phyloP scores from a whole-genome alignment of 176 grass and related monocot genomes.

The Aechmea fasciata region DNA sequence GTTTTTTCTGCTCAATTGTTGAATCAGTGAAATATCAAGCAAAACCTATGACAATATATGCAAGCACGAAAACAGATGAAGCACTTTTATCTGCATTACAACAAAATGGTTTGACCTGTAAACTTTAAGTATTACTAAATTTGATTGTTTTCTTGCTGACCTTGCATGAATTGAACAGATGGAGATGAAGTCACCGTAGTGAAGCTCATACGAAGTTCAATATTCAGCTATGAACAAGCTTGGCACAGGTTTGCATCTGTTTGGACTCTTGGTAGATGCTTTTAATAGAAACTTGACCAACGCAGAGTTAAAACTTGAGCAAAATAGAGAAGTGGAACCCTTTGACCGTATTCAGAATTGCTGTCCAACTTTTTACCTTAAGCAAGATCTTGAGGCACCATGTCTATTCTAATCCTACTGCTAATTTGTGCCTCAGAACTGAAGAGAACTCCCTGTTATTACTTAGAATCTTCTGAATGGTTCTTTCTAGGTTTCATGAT shows the following conservation, averaged over 20 bases:
- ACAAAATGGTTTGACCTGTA: slow-evolving; percentile 49
- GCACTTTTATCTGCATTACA: slow-evolving; percentile 71
- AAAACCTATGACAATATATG: slow-evolving; percentile 74
- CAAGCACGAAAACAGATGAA: slow-evolving; percentile 93
- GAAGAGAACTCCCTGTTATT: too few species aligned
- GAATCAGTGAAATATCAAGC: slow-evolving; percentile 79
- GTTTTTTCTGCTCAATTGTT: slow-evolving; percentile 20
- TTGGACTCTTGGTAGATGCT: neutral
- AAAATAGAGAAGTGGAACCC: too few species aligned
- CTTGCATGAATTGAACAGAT: slow-evolving; percentile 36
- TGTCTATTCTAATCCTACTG: too few species aligned
- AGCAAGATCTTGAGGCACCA: too few species aligned
- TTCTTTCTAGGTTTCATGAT: too few species aligned
- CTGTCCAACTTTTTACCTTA: too few species aligned
- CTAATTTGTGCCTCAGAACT: too few species aligned
- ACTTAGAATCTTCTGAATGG: too few species aligned
- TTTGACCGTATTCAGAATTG: too few species aligned
- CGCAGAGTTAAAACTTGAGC: neutral
- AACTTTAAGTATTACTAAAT: slow-evolving; percentile 12
- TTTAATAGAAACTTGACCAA: neutral
- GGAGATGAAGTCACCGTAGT: slow-evolving; percentile 45
- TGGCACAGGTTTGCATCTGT: slow-evolving; percentile 67
- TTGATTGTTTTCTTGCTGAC: slow-evolving; percentile 13
- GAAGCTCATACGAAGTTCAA: slow-evolving; percentile 88
- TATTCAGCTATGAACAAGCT: slow-evolving; percentile 93